phyloP scores from a whole-genome alignment of 2,329 filamentous ascomycete genomes.

The Dactylonectria macrodidyma region DNA sequence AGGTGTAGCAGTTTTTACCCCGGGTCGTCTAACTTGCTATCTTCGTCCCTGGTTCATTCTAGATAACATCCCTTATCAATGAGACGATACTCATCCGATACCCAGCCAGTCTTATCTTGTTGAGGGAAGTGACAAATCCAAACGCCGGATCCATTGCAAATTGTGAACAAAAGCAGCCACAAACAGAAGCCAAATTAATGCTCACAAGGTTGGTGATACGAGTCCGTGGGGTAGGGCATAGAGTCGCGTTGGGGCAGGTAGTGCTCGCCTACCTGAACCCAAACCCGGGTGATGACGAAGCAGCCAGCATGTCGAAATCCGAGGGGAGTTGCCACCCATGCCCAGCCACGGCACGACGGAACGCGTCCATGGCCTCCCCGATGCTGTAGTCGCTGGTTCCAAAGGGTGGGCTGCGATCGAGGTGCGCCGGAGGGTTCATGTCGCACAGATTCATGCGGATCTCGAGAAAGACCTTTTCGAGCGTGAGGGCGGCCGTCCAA shows the following conservation, averaged over 20 bases:
- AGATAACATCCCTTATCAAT: conserved; percentile 15
- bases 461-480: conserved; percentile 87
- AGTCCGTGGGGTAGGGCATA: background rate
- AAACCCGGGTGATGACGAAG: conserved; percentile 32
- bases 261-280: background rate
- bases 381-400: conserved; percentile 72
- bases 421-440: conserved; percentile 81
- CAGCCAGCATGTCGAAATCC: conserved; percentile 67
- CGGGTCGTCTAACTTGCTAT: conserved; percentile 7
- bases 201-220: background rate
- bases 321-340: conserved; percentile 83
- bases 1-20: background rate
- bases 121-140: conserved; percentile 3
- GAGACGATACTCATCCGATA: conserved; percentile 21
- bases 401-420: conserved; percentile 58
- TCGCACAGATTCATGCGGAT: conserved; percentile 83
- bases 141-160: background rate
- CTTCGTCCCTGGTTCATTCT: conserved; percentile 7
- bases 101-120: conserved; percentile 13
- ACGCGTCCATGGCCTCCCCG: conserved; percentile 81
- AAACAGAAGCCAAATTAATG: background rate
- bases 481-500: conserved; percentile 80
- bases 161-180: background rate
- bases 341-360: conserved; percentile 71
- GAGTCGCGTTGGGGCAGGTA: background rate